Conservation (phyloP, 2,329 filamentous ascomycete species). For the Akanthomyces dipterigenus region DNA sequence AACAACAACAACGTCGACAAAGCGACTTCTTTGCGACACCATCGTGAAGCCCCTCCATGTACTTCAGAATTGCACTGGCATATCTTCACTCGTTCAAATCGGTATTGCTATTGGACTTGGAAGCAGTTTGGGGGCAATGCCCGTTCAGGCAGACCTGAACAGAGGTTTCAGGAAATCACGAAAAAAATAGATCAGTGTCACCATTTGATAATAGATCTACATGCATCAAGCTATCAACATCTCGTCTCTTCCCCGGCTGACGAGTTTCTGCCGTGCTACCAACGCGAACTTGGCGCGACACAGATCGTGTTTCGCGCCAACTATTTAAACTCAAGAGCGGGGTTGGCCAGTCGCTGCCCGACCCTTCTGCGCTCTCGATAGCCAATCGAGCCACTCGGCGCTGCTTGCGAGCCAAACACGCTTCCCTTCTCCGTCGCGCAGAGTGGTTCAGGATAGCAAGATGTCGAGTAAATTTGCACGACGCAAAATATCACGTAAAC, state of each 20-base stretch:
- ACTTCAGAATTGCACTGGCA: too few relatives aligned
- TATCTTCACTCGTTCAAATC: too few relatives aligned
- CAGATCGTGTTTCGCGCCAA: slow-evolving; percentile 1
- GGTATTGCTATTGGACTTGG: too few relatives aligned
- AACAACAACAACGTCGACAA: neutral
- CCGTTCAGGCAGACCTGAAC: too few relatives aligned
- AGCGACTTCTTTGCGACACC: neutral
- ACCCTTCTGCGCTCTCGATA: neutral
- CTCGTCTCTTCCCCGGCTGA: too few relatives aligned
- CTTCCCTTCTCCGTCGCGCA: neutral
- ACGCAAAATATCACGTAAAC: neutral
- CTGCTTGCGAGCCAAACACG: neutral
- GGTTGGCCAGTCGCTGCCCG: neutral
- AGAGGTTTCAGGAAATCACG: too few relatives aligned
- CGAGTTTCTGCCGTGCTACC: neutral
- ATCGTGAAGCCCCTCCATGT: neutral
- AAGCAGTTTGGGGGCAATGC: too few relatives aligned
- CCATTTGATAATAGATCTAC: too few relatives aligned
- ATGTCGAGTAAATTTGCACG: neutral
- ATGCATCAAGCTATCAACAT: too few relatives aligned
- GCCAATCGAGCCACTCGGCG: neutral
- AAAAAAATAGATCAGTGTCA: too few relatives aligned
- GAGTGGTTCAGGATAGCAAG: neutral
- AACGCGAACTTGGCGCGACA: slow-evolving; percentile 7
- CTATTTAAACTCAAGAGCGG: slow-evolving; percentile 2